phyloP scores from a whole-genome alignment of 208 protist species.

The Novymonas esmeraldas region DNA sequence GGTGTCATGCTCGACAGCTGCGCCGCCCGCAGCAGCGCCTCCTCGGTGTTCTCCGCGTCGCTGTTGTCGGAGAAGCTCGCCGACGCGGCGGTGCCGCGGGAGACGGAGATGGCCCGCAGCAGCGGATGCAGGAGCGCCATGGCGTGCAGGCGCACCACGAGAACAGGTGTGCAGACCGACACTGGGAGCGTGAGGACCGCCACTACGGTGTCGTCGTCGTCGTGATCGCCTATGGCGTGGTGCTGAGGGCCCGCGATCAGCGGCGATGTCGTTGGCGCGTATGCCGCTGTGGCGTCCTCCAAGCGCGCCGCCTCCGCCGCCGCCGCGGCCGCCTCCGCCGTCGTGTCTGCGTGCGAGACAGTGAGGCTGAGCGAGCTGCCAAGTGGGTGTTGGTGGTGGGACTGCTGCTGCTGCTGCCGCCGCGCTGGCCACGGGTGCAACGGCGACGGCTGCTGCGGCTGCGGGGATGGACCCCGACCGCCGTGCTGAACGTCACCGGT shows the following conservation, averaged over 20 bases:
- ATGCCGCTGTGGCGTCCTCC: neutral
- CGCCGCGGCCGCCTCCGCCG: neutral
- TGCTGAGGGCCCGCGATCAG: neutral
- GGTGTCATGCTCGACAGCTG: constrained; percentile 7
- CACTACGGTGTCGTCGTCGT: constrained; percentile 23
- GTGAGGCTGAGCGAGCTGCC: neutral
- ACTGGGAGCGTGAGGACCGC: constrained; percentile 23
- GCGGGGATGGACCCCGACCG: no score
- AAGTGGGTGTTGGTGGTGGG: neutral
- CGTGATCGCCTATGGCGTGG: neutral
- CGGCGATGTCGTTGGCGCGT: neutral
- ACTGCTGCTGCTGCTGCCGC: neutral
- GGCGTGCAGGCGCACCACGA: constrained; percentile 27
- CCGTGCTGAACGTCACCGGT: constrained; percentile 18
- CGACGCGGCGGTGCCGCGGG: neutral
- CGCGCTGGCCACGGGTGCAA: neutral
- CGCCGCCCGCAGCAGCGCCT: constrained; percentile 7
- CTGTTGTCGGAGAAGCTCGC: constrained; percentile 7
- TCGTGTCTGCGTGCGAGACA: neutral
- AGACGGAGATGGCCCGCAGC: constrained; percentile 17
- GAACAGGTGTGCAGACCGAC: constrained; percentile 27
- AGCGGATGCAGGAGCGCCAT: constrained; percentile 31
- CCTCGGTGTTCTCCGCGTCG: constrained; percentile 5
- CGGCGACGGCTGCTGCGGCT: constrained; percentile 1
- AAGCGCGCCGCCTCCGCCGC: constrained; percentile 4